Base-by-base conservation (phyloP, 2,329 filamentous ascomycete genomes). In the Penicillium rolfsii region DNA sequence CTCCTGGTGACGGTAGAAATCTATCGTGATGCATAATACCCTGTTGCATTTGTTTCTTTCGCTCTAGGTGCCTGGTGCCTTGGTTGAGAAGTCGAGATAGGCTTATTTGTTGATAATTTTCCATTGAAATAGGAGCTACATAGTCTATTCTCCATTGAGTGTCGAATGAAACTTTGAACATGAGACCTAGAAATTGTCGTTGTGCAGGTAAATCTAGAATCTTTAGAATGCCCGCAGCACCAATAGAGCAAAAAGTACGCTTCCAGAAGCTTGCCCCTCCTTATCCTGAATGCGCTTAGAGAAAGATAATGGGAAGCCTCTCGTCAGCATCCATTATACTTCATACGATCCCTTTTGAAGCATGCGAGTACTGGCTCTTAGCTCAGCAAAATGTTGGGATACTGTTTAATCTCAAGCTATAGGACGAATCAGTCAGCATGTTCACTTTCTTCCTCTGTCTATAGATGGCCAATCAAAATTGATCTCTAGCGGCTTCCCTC, bases 11-110 rank as follows among this genome's bases (percentile, higher is more conserved):
- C 9, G 35, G 46, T 43, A 43, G 50, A 58, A 33, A 54, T 55
- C 43, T 58, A 48, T 62, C 56, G 57, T 68, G 65, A 64, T 64
- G 64, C 66, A 67, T 70, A 68, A 70, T 70, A 67, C 63, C 67
- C 67, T 63, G 55, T 62, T 67, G 60, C 64, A 64, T 64, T 55
- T 64, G 55, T 54, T 60, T 19, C 16, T 60, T 58, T 48, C 22
- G 38, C 24, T 36, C 28, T 54, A 40, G 43, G 28, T n/a, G 50
- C 50, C 50, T 53, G 50, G 50, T 53, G 50, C 50, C 24, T 57
- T 52, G 36, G 5, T 26, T 50, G 30, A 22, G 30, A 22, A 35
- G 48, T 52, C 36, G 43, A 48, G 28, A 55, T 48, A 14, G 12
- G 12, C 30, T 22, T 36, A 4, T 16, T 7, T 52, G 48, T 58